Evolutionary conservation across 1,139 yeast genomes (phyloP).

Genomic region (Diutina pseudorugosa): DNA sequence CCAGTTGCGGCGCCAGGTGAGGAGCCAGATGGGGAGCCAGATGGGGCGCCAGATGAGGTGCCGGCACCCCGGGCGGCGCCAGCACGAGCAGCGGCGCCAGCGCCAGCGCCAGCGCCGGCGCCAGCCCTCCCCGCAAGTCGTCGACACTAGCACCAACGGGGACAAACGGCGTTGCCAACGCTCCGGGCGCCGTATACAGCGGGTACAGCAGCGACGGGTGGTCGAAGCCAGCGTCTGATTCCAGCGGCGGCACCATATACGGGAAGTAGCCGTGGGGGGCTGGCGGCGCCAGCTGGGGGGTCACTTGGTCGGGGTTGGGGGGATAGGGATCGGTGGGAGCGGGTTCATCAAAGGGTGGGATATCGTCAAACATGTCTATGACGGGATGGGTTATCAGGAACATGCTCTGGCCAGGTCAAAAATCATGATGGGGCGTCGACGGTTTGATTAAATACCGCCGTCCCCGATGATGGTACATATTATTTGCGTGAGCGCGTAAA

Average conservation of each 20-base stretch:
- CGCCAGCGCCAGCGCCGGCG: neutral
- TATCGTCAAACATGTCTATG: conserved; percentile 2
- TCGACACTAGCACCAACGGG: neutral
- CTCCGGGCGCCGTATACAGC: neutral
- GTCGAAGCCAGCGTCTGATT: neutral
- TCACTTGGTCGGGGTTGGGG: neutral
- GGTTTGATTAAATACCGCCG: conserved; percentile 1
- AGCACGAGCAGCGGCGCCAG: too few relatives aligned
- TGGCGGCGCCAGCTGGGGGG: neutral
- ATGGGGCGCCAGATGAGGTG: too few relatives aligned
- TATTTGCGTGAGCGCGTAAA: neutral
- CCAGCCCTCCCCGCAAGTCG: neutral
- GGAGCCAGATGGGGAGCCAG: too few relatives aligned
- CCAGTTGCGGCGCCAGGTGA: neutral
- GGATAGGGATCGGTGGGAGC: neutral
- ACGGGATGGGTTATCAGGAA: conserved; percentile 1
- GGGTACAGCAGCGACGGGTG: neutral
- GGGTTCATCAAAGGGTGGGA: neutral
- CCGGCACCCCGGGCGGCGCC: too few relatives aligned
- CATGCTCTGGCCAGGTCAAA: neutral
- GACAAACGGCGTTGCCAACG: neutral
- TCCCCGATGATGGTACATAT: neutral
- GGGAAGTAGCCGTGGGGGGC: neutral
- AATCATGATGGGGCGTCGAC: neutral
- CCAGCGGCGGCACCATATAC: neutral